Evolutionary conservation across 345 rosid species (phyloP).

Genomic region (Geranium brycei): DNA sequence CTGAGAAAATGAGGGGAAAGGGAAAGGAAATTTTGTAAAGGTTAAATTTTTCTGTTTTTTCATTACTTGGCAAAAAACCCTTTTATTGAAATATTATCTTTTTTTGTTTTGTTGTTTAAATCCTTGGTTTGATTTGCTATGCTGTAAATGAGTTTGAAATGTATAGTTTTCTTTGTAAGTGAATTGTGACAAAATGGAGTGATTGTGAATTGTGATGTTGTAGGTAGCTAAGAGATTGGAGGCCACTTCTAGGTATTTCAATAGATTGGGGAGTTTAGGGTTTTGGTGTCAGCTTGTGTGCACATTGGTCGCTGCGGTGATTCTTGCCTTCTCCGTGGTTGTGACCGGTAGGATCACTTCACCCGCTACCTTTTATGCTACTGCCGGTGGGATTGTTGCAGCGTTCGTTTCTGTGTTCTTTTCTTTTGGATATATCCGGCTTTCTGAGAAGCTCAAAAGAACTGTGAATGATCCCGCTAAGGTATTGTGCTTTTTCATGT

Average conservation of each 20-base stretch:
- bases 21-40: background rate
- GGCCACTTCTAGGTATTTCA: conserved; percentile 76
- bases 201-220: conserved; percentile 1
- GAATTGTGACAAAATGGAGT: background rate
- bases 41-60: too few species aligned
- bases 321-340: conserved; percentile 71
- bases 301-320: conserved; percentile 74
- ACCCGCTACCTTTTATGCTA: conserved; percentile 75
- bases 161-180: too few species aligned
- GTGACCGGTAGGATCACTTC: conserved; percentile 69
- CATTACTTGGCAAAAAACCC: background rate
- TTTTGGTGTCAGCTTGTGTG: conserved; percentile 95
- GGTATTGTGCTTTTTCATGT: conserved; percentile 25
- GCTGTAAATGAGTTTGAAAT: too few species aligned
- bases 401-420: conserved; percentile 82
- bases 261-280: conserved; percentile 81
- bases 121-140: too few species aligned
- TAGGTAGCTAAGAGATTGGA: conserved; percentile 91
- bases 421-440: conserved; percentile 87
- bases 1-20: background rate
- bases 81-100: too few species aligned
- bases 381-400: conserved; percentile 81
- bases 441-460: conserved; percentile 69
- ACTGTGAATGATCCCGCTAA: conserved; percentile 76
- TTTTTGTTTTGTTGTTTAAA: too few species aligned